Base-by-base conservation (phyloP, 495 filamentous ascomycete species). In the Aspergillus sclerotioniger region DNA sequence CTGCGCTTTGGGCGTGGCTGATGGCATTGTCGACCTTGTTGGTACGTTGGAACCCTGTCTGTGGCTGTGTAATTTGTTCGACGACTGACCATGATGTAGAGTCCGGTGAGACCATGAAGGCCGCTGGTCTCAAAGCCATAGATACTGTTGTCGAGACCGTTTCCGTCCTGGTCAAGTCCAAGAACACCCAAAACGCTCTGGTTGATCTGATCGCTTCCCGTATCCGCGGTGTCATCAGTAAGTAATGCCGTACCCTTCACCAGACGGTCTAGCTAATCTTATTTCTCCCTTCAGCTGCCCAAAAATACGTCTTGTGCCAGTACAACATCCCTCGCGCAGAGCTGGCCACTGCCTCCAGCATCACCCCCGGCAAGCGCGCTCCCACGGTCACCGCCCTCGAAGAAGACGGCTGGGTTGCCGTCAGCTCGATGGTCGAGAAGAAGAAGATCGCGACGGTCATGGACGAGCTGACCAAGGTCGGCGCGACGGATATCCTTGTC, bases 41-140 rank as follows among this genome's bases (percentile, higher is more conserved):
- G 93, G 93, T 96, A 53, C 32, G 65, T 67, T 29, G 29, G 16
- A 48, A 19, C 25, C 58, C 20, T 33, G 41, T 16, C 39, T 47
- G 6, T 37, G 13, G 16, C 25, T 31, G 47, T 17, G 49, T 46
- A 25, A 32, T 4, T 45, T 20, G 8, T 49, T 49, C 19, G 19
- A 17, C 41, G 37, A 25, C 44, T 56, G 29, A 52, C 45, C 15
- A 16, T 37, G 52, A 21, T 31, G 5, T 58, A 96, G 94, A 98
- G 83, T 98, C 94, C 37, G 94, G 94, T 49, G 92, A 97, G 68
- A 98, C 94, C 10, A 98, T 98, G 94, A 91, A 88, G 66, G 94
- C 92, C 3, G 93, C 93, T 33, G 95, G 95, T n/a, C 81, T 98
- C 44, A 95, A 94, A 72, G 84, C 95, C 59, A 96, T 98, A 67